Conservation (phyloP, 495 filamentous ascomycete species). For the Penicillium dipodomyicola region DNA sequence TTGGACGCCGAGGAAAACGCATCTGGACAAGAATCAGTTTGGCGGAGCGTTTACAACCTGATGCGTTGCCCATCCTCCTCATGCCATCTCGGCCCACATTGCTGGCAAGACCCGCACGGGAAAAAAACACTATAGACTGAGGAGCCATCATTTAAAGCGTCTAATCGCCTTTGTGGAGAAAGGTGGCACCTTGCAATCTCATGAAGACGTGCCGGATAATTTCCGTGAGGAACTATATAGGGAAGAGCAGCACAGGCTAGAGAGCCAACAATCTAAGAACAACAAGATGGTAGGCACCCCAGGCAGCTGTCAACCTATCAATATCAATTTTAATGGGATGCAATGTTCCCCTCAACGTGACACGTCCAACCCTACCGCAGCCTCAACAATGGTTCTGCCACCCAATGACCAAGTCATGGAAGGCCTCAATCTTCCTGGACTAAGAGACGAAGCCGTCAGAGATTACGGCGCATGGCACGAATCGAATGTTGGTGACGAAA, state of each 20-base stretch:
- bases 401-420: not conserved
- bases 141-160: constrained; percentile 17
- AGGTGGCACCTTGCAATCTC: constrained; percentile 11
- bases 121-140: constrained; percentile 23
- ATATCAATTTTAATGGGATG: not conserved
- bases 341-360: not conserved
- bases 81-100: not conserved
- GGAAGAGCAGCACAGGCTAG: constrained; percentile 6
- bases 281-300: not conserved
- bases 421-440: constrained; percentile 5
- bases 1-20: constrained; percentile 19
- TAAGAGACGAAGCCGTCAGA: constrained; percentile 11
- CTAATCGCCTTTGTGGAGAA: constrained; percentile 21
- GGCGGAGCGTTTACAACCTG: constrained; percentile 3
- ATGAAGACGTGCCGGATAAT: constrained; percentile 20
- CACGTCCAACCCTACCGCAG: not conserved
- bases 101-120: constrained; percentile 12
- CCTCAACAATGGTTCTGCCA: not conserved
- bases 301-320: constrained; percentile 7
- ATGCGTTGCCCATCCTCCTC: constrained; percentile 4
- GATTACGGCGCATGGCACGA: constrained; percentile 27
- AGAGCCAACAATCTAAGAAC: constrained; percentile 1
- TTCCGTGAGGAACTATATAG: constrained; percentile 8
- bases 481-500: constrained; percentile 18
- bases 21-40: constrained; percentile 16